Base-by-base conservation (phyloP, 768 basidiomycete species). In the Tulasnella sp. region DNA sequence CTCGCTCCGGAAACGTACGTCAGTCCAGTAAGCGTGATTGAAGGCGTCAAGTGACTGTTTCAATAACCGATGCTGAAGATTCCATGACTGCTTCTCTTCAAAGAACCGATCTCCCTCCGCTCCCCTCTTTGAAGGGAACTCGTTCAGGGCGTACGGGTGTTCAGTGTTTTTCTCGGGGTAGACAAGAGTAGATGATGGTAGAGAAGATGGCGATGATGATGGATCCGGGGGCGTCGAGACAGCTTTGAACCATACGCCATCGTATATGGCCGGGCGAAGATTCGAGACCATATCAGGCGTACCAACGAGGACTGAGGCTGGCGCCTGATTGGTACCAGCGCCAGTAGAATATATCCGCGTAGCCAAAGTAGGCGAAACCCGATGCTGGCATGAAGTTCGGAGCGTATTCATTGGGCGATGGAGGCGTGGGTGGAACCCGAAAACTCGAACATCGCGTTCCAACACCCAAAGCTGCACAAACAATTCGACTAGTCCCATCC, bases 281-380 rank as follows among this genome's bases (percentile, higher is more conserved):
- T 91, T 79, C 8, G 87, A 88, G 49, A 86, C 65, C 7, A 85
- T 82, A 65, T 91, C 78, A 29, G 84, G 82, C 19, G 85, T 84
- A 2, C 83, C 87, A 35, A 89, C 69, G 17, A 76, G 70, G 61
- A 75, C 67, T 9, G 23, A 3, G 41, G 11, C 2, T 45, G 43
- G 3, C 34, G 46, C 6, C 46, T 31, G 46, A 29, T 7, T 48
- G 46, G 14, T 17, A 36, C 37, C 8, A 36, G 37, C 31, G 25
- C 50, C 7, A 35, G 15, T 23, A 31, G 50, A 19, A 36, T 17
- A 36, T 21, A 27, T 27, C n/a, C 25, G 29, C 23, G 23, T 35
- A 35, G 50, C 29, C 8, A 19, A 4, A 52, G 12, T n/a, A 52
- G 32, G 29, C 50, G 32, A 9, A 36, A 23, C 15, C n/a, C 50